phyloP scores from a whole-genome alignment of 495 filamentous ascomycete genomes.

The Rhizodiscina lignyota region DNA sequence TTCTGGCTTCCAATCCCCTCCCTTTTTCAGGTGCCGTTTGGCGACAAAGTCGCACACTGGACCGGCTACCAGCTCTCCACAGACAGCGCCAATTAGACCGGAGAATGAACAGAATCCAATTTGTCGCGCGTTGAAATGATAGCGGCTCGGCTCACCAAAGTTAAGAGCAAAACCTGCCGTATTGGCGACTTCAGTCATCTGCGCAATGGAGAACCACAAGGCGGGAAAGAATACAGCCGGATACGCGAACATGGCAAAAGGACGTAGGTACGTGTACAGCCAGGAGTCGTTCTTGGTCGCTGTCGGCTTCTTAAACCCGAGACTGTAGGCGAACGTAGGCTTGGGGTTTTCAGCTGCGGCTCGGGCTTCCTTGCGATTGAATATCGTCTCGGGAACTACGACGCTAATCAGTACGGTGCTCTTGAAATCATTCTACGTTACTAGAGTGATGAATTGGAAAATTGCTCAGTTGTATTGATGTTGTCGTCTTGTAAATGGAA shows the following conservation, averaged over 20 bases:
- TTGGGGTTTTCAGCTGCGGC: no score
- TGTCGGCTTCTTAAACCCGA: conserved; percentile 3
- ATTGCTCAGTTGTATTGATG: no score
- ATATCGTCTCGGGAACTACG: no score
- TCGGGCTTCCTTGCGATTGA: no score
- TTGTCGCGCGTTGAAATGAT: conserved; percentile 5
- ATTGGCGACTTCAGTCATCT: conserved; percentile 5
- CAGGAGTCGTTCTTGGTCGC: background rate
- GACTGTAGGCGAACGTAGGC: background rate
- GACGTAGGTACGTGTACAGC: conserved; percentile 1
- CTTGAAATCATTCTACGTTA: no score
- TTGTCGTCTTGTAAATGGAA: no score
- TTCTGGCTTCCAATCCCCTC: no score
- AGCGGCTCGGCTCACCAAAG: conserved; percentile 2
- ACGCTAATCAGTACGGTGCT: no score
- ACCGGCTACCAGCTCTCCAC: no score
- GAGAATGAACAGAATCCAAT: conserved; percentile 5
- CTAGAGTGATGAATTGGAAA: no score
- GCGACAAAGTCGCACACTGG: no score
- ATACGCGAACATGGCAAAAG: conserved; percentile 3
- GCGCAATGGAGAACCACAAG: conserved; percentile 2
- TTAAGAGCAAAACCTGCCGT: conserved; percentile 4
- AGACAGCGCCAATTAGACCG: conserved; percentile 3
- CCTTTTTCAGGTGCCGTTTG: no score
- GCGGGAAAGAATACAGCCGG: conserved; percentile 3